These are phyloP conservation scores for Bodo saltans DNA, from an alignment of 78 protist genomes.

Conservation along the genomic window DNA sequence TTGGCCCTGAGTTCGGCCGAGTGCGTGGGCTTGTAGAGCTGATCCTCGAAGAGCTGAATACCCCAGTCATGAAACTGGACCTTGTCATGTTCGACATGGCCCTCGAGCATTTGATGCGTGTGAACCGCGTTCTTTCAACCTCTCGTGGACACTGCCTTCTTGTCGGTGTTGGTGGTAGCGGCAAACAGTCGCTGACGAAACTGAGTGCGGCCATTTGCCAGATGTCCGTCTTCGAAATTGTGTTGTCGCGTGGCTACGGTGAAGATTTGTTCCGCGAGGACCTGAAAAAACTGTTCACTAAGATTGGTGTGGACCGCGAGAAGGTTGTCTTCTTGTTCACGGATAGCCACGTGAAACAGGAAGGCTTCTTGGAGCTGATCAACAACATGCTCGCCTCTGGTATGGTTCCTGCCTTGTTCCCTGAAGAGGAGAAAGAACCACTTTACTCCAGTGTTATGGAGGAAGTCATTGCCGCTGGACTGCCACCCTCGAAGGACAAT, in stretches of 20 bases:
- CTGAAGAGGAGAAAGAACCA: slow-evolving; percentile 66
- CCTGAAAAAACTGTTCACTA: slow-evolving; percentile 56
- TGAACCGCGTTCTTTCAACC: slow-evolving; percentile 63
- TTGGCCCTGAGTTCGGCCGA: slow-evolving; percentile 28
- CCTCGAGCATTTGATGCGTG: slow-evolving; percentile 64
- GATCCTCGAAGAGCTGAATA: slow-evolving; percentile 64
- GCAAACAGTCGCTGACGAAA: slow-evolving; percentile 68
- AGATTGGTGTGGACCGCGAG: slow-evolving; percentile 50
- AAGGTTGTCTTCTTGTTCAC: slow-evolving; percentile 67
- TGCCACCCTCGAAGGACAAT: slow-evolving; percentile 48
- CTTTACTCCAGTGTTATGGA: slow-evolving; percentile 38
- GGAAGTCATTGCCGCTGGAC: slow-evolving; percentile 39
- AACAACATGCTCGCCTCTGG: slow-evolving; percentile 83
- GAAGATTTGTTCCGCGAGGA: slow-evolving; percentile 72
- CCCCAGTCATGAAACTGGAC: slow-evolving; percentile 38
- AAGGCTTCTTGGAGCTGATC: slow-evolving; percentile 72
- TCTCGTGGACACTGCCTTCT: slow-evolving; percentile 83
- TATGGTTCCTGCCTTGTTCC: slow-evolving; percentile 77
- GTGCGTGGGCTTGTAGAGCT: slow-evolving; percentile 25
- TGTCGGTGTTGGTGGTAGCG: slow-evolving; percentile 84
- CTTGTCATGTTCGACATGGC: slow-evolving; percentile 80
- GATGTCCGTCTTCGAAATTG: slow-evolving; percentile 62
- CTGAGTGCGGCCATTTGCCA: slow-evolving; percentile 68
- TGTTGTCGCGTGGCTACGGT: slow-evolving; percentile 68
- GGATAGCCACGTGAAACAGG: slow-evolving; percentile 71